phyloP scores from a whole-genome alignment of 2,329 filamentous ascomycete species.

The Ophiostoma fasciatum region DNA sequence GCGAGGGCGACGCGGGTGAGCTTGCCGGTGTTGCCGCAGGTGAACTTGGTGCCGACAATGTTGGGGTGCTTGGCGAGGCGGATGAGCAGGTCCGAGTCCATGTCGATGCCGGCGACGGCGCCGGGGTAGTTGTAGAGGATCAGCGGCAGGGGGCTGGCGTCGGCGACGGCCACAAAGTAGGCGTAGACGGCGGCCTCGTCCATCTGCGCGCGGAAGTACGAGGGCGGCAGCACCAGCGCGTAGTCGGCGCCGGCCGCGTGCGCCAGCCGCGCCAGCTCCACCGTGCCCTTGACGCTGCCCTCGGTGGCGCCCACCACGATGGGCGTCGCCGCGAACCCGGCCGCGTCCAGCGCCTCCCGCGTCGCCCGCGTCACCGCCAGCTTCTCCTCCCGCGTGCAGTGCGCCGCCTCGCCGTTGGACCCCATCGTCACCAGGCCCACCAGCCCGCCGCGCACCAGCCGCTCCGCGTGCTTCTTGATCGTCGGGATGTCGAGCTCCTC shows the following conservation, averaged over 20 bases:
- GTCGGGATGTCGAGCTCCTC: conserved; percentile 71
- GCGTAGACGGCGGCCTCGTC: conserved; percentile 56
- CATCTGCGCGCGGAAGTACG: conserved; percentile 67
- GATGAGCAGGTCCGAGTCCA: conserved; percentile 80
- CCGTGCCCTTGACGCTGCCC: conserved; percentile 66
- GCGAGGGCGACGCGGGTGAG: conserved; percentile 66
- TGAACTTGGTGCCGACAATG: conserved; percentile 83
- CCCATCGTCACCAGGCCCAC: conserved; percentile 77
- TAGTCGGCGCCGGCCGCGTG: conserved; percentile 62
- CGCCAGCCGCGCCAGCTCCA: conserved; percentile 56
- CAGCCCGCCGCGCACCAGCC: conserved; percentile 62
- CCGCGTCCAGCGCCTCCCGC: conserved; percentile 66
- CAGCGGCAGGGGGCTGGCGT: conserved; percentile 60
- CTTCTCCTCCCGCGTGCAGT: conserved; percentile 68
- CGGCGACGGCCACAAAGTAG: conserved; percentile 48
- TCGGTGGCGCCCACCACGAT: conserved; percentile 74
- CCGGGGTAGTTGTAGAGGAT: conserved; percentile 87
- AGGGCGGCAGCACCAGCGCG: conserved; percentile 63
- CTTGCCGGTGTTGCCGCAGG: conserved; percentile 81
- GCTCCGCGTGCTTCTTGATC: conserved; percentile 68
- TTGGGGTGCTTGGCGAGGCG: conserved; percentile 66
- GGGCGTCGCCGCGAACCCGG: conserved; percentile 60
- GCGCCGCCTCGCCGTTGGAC: conserved; percentile 80
- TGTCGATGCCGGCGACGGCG: conserved; percentile 72
- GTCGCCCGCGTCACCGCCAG: conserved; percentile 60